phyloP scores from a whole-genome alignment of 345 rosid species.

The Physaria fendleri region DNA sequence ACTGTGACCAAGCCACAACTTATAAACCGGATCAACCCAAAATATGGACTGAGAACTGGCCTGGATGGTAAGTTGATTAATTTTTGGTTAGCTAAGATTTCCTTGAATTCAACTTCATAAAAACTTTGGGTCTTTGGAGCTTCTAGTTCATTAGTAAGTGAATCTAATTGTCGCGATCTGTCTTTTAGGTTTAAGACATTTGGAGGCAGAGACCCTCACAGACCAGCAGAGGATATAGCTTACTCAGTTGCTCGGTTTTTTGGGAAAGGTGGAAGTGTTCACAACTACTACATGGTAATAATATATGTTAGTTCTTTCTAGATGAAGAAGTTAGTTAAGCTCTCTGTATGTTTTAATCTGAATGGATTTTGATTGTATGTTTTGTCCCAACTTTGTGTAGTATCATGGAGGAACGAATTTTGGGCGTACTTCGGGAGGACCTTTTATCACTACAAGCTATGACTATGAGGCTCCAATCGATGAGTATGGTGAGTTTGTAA shows the following conservation, averaged over 20 bases:
- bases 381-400: constrained; percentile 30
- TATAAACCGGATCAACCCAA: constrained; percentile 81
- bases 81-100: constrained; percentile 33
- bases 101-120: constrained; percentile 17
- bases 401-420: constrained; percentile 98
- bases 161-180: not conserved
- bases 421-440: constrained; percentile 93
- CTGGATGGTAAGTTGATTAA: constrained; percentile 76
- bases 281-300: constrained; percentile 89
- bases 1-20: constrained; percentile 77
- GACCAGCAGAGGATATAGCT: constrained; percentile 87
- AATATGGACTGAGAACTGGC: constrained; percentile 99
- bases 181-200: constrained; percentile 76
- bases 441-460: constrained; percentile 92
- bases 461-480: constrained; percentile 98
- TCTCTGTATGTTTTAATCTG: not conserved
- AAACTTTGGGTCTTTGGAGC: constrained; percentile 36
- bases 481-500: constrained; percentile 69
- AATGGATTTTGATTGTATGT: not conserved
- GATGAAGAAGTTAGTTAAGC: not conserved
- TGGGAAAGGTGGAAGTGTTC: constrained; percentile 84
- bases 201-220: constrained; percentile 85
- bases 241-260: constrained; percentile 85
- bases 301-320: not conserved
- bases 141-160: constrained; percentile 1